These are phyloP conservation scores for Leptographium procerum DNA, from an alignment of 2,329 filamentous ascomycete genomes.

Conservation along the genomic window DNA sequence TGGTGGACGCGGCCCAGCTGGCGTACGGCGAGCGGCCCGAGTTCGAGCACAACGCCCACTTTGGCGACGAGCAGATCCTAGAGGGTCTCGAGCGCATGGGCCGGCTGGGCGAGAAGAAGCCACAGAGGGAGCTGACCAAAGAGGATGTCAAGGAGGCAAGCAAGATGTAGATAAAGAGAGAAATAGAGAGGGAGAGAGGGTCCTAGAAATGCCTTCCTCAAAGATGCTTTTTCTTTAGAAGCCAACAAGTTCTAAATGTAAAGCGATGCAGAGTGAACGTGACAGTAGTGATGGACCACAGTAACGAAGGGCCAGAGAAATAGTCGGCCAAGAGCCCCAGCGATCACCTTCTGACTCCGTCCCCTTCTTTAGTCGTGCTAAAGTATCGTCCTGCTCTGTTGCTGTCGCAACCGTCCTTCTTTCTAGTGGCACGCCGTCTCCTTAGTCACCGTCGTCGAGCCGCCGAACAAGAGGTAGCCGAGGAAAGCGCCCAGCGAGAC, in stretches of 20 bases:
- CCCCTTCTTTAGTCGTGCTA: neutral
- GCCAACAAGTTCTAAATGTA: no score
- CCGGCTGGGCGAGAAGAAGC: conserved; percentile 31
- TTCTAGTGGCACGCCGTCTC: conserved; percentile 77
- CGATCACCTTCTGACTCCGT: neutral
- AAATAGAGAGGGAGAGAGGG: conserved; percentile 12
- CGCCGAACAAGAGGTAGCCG: conserved; percentile 75
- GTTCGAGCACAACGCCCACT: conserved; percentile 56
- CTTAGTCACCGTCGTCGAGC: conserved; percentile 60
- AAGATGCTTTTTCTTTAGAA: neutral
- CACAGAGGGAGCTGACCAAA: conserved; percentile 18
- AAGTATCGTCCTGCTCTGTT: neutral
- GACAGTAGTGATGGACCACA: no score
- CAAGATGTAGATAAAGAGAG: conserved; percentile 25
- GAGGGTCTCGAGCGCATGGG: conserved; percentile 32
- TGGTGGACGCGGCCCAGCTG: conserved; percentile 77
- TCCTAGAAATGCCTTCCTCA: no score
- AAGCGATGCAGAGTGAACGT: no score
- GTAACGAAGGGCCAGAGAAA: neutral
- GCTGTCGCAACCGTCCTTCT: neutral
- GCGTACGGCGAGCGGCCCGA: conserved; percentile 75
- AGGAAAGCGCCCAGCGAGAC: conserved; percentile 82
- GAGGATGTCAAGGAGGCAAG: conserved; percentile 14
- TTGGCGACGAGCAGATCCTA: conserved; percentile 43
- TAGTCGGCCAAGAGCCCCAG: neutral